Evolutionary conservation across 2,329 filamentous ascomycete species (phyloP).

Genomic region (Cercospora janseana): DNA sequence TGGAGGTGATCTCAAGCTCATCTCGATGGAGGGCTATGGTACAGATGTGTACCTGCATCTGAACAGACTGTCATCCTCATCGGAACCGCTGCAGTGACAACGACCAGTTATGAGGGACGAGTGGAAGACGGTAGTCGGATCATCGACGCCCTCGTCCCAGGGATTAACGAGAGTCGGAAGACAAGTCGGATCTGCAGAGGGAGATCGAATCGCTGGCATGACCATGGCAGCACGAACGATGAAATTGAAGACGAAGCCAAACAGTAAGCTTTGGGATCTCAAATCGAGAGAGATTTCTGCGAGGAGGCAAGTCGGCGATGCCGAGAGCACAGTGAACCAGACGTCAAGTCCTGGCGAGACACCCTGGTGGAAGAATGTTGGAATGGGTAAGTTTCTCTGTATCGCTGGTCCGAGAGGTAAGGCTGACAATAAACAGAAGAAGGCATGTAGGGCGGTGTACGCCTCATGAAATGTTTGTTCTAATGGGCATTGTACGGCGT

Average conservation of each 20-base stretch:
- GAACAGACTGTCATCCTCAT: conserved; percentile 91
- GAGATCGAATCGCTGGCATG: conserved; percentile 49
- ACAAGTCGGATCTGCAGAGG: conserved; percentile 24
- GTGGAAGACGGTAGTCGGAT: conserved; percentile 38
- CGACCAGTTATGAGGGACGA: conserved; percentile 84
- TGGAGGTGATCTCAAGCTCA: conserved; percentile 92
- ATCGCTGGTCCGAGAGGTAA: not conserved
- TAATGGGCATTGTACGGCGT: conserved; percentile 6
- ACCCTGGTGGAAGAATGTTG: conserved; percentile 51
- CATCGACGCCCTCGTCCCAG: conserved; percentile 45
- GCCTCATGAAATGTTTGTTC: not conserved
- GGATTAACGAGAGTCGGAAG: conserved; percentile 49
- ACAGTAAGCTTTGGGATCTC: conserved; percentile 42
- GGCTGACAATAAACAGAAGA: conserved; percentile 36
- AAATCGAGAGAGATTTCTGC: conserved; percentile 67
- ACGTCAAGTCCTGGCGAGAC: conserved; percentile 33
- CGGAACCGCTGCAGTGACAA: conserved; percentile 91
- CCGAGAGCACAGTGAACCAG: conserved; percentile 69
- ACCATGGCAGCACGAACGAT: conserved; percentile 51
- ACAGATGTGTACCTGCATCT: conserved; percentile 98
- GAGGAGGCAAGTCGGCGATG: conserved; percentile 86
- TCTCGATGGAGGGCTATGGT: conserved; percentile 99
- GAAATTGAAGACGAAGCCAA: conserved; percentile 63
- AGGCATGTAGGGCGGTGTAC: conserved; percentile 38
- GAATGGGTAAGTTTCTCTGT: conserved; percentile 40